Evolutionary conservation across 2,329 filamentous ascomycete genomes (phyloP), one percentile per base, ranked within the genome.

Genomic region (Apiospora sp.): DNA sequence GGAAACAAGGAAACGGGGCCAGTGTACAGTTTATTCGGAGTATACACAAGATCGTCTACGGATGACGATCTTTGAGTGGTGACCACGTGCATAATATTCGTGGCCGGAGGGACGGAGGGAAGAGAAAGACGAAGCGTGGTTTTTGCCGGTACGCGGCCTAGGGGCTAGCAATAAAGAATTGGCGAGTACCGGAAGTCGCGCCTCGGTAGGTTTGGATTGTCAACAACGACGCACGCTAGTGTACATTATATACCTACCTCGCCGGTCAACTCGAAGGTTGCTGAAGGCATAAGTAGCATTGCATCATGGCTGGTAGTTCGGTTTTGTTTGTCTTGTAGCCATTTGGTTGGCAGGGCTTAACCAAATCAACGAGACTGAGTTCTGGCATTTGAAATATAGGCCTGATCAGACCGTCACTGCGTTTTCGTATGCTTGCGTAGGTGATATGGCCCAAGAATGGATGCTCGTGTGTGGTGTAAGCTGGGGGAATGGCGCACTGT

Each of bases 11-110:
- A 30, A 41, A 64, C 58, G 58, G 22, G 22, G 34, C 58, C 34
- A n/a, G 14, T 64, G 58, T 64, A 64, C 58, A 64, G 34, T n/a
- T 51, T 37, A 64, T 64, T 41, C 22, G 12, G 58, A 34, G 19
- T 34, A 64, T 61, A 22, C 58, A 41, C 34, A 4, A 41, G n/a
- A 41, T 41, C 58, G 58, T n/a, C 58, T 14, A 64, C 19, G 58
- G 34, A 41, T 64, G 58, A 64, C 34, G 58, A 41, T 64, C 22
- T 41, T 41, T 64, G 27, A 13, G 34, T 41, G 34, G 58, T 24
- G 34, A 3, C 30, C 19, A n/a, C 34, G 34, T 64, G 34, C 58
- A 34, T n/a, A 64, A 34, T 34, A 41, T 22, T 41, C 30, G 58
- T 41, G 22, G 19, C 34, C 37, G 37, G 37, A 41, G 27, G 27